phyloP scores from a whole-genome alignment of 2,329 filamentous ascomycete species.

The Colletotrichum tabaci region DNA sequence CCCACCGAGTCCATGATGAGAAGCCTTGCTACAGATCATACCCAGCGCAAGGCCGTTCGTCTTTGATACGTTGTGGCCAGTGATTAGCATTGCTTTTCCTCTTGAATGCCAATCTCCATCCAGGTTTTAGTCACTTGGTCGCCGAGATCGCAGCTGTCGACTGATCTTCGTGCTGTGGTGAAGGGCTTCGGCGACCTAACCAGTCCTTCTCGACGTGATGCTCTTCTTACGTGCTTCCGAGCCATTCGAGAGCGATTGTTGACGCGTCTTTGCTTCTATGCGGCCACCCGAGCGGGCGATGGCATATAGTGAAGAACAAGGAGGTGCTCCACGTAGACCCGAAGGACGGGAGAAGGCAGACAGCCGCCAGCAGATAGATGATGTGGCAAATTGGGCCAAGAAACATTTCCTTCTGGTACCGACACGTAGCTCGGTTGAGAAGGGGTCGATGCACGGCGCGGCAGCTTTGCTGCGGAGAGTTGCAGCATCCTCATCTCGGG shows the following conservation, averaged over 20 bases:
- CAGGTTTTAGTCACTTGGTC: constrained; percentile 2
- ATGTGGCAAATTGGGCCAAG: constrained; percentile 39
- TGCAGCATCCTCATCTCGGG: constrained; percentile 29
- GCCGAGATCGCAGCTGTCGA: background rate
- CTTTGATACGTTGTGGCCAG: constrained; percentile 4
- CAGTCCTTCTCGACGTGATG: background rate
- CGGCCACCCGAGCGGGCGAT: constrained; percentile 27
- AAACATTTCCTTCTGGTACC: background rate
- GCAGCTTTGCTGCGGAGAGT: constrained; percentile 16
- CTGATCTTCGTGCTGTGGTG: background rate
- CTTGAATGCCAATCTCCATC: constrained; percentile 11
- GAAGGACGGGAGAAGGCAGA: constrained; percentile 12
- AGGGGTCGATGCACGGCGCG: background rate
- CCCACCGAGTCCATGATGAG: background rate
- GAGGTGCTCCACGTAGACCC: constrained; percentile 13
- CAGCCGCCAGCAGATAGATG: constrained; percentile 16
- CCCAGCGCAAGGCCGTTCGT: background rate
- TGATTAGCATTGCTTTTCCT: constrained; percentile 15
- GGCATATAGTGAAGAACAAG: constrained; percentile 17
- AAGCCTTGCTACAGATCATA: constrained; percentile 33
- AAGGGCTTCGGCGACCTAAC: background rate
- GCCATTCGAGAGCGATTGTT: constrained; percentile 21
- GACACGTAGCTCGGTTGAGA: constrained; percentile 27
- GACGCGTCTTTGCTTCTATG: constrained; percentile 6
- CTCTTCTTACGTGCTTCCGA: background rate